Conservation (phyloP, 2,329 filamentous ascomycete species). For the Stenocarpella maydis region DNA sequence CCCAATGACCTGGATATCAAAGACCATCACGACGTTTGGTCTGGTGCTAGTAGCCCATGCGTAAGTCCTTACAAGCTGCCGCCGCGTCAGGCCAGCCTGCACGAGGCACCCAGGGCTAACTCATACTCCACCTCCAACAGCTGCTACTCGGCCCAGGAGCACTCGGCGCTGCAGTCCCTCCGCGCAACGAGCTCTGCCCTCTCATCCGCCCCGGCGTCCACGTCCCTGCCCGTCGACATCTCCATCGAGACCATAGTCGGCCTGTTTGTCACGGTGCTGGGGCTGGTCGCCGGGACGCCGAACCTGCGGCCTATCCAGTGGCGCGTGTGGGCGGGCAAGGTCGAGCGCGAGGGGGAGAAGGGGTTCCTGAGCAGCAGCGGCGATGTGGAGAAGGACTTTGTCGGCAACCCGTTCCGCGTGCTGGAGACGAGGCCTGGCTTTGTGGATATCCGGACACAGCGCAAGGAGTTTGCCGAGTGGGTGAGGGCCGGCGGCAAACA, state of each 20-base stretch:
- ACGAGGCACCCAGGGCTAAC: slow-evolving; percentile 34
- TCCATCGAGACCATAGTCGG: slow-evolving; percentile 84
- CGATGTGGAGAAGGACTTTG: slow-evolving; percentile 73
- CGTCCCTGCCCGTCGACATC: slow-evolving; percentile 82
- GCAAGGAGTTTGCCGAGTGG: slow-evolving; percentile 83
- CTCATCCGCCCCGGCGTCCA: slow-evolving; percentile 51
- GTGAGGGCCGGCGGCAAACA: slow-evolving; percentile 52
- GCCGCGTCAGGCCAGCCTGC: slow-evolving; percentile 15
- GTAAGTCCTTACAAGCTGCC: slow-evolving; percentile 62
- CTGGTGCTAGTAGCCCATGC: slow-evolving; percentile 84
- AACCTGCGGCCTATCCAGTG: slow-evolving; percentile 85
- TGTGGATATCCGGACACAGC: slow-evolving; percentile 83
- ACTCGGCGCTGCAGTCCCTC: slow-evolving; percentile 76
- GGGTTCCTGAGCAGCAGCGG: slow-evolving; percentile 65
- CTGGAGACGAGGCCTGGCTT: slow-evolving; percentile 87
- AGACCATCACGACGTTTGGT: slow-evolving; percentile 75
- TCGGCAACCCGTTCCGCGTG: slow-evolving; percentile 80
- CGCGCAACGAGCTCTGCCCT: slow-evolving; percentile 56
- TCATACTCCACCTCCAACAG: slow-evolving; percentile 55
- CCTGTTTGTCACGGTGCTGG: slow-evolving; percentile 80
- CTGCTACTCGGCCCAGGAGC: slow-evolving; percentile 96
- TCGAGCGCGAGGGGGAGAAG: slow-evolving; percentile 77
- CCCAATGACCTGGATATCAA: slow-evolving; percentile 76
- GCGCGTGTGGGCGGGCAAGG: slow-evolving; percentile 82
- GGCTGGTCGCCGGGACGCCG: slow-evolving; percentile 80